These are phyloP conservation scores for bread wheat (Triticum aestivum) DNA, from an alignment of 176 grass and related monocot species.

Conservation along the genomic window IWGSC_CS_RefSeq_v2.1 NC_057800.1:220122437-220122936, in stretches of 20 bases:
- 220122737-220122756: neutral
- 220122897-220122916: neutral
- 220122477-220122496: too few relatives aligned
- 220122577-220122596: too few relatives aligned
- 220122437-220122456: too few relatives aligned
- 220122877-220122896: constrained; percentile 28
- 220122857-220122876: constrained; percentile 22
- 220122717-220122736: neutral
- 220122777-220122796: constrained; percentile 23
- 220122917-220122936: neutral
- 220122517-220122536: too few relatives aligned
- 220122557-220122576: too few relatives aligned
- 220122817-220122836: neutral
- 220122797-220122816: constrained; percentile 19
- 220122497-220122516: too few relatives aligned
- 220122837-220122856: neutral
- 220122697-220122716: neutral
- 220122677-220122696: neutral
- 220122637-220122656: constrained; percentile 12
- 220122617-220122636: neutral
- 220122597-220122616: neutral
- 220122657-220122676: neutral
- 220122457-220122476: too few relatives aligned
- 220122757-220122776: constrained; percentile 28
- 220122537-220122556: too few relatives aligned